A percentile compares a stretch with the other conserved stretches of the same genome.
Evolutionary conservation across 768 basidiomycete species (phyloP).

Genomic region (Amanita phalloides): DNA sequence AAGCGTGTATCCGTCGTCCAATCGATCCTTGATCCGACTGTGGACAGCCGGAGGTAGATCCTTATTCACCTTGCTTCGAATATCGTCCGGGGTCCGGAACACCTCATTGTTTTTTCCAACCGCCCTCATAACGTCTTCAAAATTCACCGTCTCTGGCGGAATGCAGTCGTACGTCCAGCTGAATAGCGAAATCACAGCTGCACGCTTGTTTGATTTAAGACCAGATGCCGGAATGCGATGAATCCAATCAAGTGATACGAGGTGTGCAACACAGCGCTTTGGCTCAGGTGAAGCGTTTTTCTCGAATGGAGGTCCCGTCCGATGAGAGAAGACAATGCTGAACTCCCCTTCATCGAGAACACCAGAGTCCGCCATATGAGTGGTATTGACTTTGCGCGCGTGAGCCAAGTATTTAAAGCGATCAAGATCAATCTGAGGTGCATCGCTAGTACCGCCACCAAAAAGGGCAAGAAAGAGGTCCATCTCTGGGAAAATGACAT

Average conservation of each 20-base stretch:
- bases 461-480: neutral
- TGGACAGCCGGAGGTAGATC: neutral
- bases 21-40: neutral
- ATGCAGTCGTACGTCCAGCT: conserved; percentile 3
- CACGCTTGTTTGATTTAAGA: neutral
- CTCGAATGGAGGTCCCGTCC: neutral
- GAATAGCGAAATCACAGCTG: conserved; percentile 1
- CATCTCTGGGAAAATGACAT: neutral
- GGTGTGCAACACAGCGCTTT: too few relatives aligned
- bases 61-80: neutral
- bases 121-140: conserved; percentile 1
- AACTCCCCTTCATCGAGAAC: neutral
- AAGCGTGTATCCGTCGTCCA: neutral
- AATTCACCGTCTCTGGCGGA: neutral
- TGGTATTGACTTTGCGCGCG: neutral
- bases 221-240: neutral
- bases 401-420: neutral
- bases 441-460: neutral
- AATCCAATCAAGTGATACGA: neutral
- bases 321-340: neutral
- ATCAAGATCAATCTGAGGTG: neutral
- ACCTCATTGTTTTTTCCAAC: neutral
- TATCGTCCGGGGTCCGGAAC: neutral
- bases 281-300: too few relatives aligned
- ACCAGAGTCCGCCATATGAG: neutral